Conservation (phyloP, 345 rosid genomes). For the Hevea brasiliensis region DNA sequence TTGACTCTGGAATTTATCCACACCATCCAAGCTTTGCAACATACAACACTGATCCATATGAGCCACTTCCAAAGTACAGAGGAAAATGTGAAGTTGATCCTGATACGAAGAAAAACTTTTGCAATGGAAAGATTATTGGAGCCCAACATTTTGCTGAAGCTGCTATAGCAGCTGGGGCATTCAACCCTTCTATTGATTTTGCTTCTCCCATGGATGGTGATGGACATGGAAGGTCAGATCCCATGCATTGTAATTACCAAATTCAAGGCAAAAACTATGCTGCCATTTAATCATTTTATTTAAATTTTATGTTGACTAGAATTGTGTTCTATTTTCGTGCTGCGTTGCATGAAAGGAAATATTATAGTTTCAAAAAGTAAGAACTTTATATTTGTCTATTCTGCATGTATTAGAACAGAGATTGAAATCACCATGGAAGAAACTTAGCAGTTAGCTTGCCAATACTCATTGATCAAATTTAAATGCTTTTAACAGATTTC, state of each 20-base stretch:
- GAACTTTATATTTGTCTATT: neutral
- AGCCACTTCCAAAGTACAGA: slow-evolving; percentile 78
- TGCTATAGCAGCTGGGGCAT: slow-evolving; percentile 87
- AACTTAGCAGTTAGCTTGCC: neutral
- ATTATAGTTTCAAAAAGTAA: neutral
- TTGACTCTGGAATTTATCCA: slow-evolving; percentile 93
- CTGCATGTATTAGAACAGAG: neutral
- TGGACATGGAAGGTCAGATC: slow-evolving; percentile 93
- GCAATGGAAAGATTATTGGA: slow-evolving; percentile 94
- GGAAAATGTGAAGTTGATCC: slow-evolving; percentile 95
- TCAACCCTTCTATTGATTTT: slow-evolving; percentile 81
- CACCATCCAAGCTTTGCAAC: slow-evolving; percentile 91
- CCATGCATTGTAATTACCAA: slow-evolving; percentile 1
- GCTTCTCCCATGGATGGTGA: slow-evolving; percentile 99
- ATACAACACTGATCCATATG: slow-evolving; percentile 64
- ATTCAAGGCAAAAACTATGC: slow-evolving; percentile 2
- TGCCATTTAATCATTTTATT: slow-evolving; percentile 1
- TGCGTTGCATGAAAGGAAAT: slow-evolving; percentile 1
- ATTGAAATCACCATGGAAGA: neutral
- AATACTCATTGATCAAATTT: neutral
- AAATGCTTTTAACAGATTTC: neutral
- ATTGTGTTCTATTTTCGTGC: neutral
- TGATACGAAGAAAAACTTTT: slow-evolving; percentile 59
- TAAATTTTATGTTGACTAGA: neutral
- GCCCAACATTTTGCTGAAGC: slow-evolving; percentile 99